Base-by-base conservation (phyloP, 495 filamentous ascomycete species). In the Talaromyces thailandensis region DNA sequence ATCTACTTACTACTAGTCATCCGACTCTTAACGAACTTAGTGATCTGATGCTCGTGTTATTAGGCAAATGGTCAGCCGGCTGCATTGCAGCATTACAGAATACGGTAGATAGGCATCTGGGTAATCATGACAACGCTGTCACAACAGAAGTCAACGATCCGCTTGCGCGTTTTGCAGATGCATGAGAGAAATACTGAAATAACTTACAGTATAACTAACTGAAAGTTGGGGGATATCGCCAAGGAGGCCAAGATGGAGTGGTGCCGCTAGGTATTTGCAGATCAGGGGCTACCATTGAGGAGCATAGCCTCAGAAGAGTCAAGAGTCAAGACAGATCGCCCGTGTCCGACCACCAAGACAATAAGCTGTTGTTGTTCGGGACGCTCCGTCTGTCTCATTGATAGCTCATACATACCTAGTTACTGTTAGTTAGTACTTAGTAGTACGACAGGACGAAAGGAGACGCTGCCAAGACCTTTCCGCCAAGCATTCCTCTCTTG, bases 271-370 rank as follows among this genome's bases (percentile, higher is more conserved):
- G n/a, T n/a, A 57, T 57, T 57, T 57, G 55, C 28, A 57, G 55
- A 57, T 57, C 55, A 57, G 55, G 55, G 55, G 55, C 29, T 57
- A 21, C 55, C 29, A 57, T 28, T 55, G 51, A 55, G 5, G 51
- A 57, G 55, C 55, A 57, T 35, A 57, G 55, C 55, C 55, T 57
- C 55, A 57, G 55, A 9, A n/a, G n/a, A n/a, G n/a, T n/a, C n/a
- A n/a, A n/a, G n/a, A n/a, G n/a, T n/a, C n/a, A n/a, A n/a, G n/a
- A 23, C 50, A 53, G 50, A 53, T 48, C 21, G 50, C 50, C 25
- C 50, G 50, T 53, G 50, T 53, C 9, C 50, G 9, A 53, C 45
- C 50, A 24, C 50, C 21, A 52, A 14, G 21, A 52, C 50, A 45
- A 45, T 45, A 45, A 18, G 18, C 32, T 12, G 4, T 37, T 4